Percentiles rank a stretch among this genome's conserved stretches.
Evolutionary conservation across 768 basidiomycete genomes (phyloP).

Genomic region (Tulasnella sp.): DNA sequence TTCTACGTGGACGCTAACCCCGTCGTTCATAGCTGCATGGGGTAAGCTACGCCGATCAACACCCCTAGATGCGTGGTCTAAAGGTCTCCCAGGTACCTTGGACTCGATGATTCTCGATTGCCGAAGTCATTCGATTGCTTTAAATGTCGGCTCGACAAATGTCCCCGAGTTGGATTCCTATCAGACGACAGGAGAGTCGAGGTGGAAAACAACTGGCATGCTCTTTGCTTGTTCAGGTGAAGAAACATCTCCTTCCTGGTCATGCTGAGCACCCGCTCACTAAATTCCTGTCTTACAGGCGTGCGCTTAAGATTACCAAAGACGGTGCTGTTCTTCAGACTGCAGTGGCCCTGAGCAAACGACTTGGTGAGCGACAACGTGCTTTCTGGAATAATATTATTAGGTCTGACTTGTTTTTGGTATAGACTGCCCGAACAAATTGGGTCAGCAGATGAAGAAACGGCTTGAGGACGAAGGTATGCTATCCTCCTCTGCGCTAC

Average conservation of each 20-base stretch:
- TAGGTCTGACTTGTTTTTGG: no score
- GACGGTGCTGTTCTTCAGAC: conserved; percentile 9
- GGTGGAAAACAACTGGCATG: not conserved
- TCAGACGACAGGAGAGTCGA: not conserved
- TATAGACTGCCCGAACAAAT: conserved; percentile 4
- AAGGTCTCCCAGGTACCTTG: not conserved
- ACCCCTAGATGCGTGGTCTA: not conserved
- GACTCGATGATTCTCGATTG: not conserved
- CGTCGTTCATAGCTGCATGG: conserved; percentile 11
- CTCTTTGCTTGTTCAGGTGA: not conserved
- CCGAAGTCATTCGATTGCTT: conserved; percentile 8
- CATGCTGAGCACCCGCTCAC: not conserved
- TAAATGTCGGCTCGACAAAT: not conserved
- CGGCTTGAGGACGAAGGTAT: conserved; percentile 20
- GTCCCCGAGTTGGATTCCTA: not conserved
- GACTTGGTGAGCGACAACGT: not conserved
- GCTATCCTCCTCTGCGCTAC: not conserved
- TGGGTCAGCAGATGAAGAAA: conserved; percentile 20
- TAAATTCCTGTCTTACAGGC: not conserved
- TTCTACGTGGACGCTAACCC: not conserved
- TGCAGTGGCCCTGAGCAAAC: not conserved
- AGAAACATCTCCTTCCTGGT: not conserved
- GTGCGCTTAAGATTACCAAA: not conserved
- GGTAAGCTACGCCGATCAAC: not conserved
- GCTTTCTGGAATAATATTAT: not conserved